phyloP scores from a whole-genome alignment of 352 stramenopile species.

The Phytopythium boreale region DNA sequence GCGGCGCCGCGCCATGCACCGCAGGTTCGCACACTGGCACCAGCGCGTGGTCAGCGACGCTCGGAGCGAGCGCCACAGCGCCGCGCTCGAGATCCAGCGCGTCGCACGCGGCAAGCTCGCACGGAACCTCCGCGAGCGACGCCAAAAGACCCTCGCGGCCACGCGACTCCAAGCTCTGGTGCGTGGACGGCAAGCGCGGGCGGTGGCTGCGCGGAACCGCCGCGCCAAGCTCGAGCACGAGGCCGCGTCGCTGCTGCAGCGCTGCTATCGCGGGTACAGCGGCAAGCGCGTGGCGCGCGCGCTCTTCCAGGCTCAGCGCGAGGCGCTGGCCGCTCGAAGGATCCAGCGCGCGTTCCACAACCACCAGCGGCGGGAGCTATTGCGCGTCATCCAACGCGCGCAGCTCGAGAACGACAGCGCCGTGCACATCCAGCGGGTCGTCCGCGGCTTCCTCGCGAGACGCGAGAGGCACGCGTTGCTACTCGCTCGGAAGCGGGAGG shows the following conservation, averaged over 20 bases:
- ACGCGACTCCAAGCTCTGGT: constrained; percentile 49
- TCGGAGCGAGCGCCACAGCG: constrained; percentile 53
- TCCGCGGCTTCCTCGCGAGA: constrained; percentile 48
- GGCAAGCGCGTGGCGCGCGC: constrained; percentile 61
- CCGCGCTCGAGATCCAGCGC: constrained; percentile 73
- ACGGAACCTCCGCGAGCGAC: constrained; percentile 18
- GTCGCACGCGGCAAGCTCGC: constrained; percentile 47
- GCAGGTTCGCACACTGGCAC: constrained; percentile 51
- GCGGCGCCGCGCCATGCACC: constrained; percentile 45
- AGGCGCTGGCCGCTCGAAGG: constrained; percentile 44
- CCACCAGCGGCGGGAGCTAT: constrained; percentile 52
- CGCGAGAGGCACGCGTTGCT: constrained; percentile 20
- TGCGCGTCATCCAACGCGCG: constrained; percentile 59
- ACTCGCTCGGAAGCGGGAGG: not conserved
- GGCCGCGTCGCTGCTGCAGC: constrained; percentile 52
- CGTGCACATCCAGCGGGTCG: constrained; percentile 49
- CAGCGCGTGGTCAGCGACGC: constrained; percentile 41
- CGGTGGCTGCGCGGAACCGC: constrained; percentile 15
- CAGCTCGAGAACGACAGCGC: constrained; percentile 60
- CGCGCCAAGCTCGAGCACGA: constrained; percentile 43
- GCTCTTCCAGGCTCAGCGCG: constrained; percentile 63
- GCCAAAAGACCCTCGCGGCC: constrained; percentile 15
- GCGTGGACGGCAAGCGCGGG: constrained; percentile 41
- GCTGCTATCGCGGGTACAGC: constrained; percentile 74
- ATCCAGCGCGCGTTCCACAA: constrained; percentile 74